Base-by-base conservation (phyloP, 1,284 basidiomycete species). In the Limonomyces culmigenus region DNA sequence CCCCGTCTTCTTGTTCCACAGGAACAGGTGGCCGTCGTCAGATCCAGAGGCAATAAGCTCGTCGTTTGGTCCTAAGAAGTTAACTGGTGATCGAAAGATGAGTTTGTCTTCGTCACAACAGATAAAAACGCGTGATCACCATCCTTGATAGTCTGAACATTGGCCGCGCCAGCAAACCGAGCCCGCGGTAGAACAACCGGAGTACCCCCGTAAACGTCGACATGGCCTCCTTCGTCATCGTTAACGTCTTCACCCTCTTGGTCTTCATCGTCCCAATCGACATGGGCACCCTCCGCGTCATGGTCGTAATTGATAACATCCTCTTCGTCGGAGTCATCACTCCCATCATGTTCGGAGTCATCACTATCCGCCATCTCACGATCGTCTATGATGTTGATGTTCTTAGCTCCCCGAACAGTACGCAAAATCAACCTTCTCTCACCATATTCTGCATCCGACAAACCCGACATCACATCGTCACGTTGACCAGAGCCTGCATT, bases 71-170 rank as follows among this genome's bases (percentile, higher is more conserved):
- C 86, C 87, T 23, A 89, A 55, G 49, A 87, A 92, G 51, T 86
- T 89, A 31, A 88, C 86, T 88, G 27, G 16, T 31, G 37, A 13
- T 29, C 37, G 16, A 33, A 23, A 20, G 17, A 18, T 15, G 5
- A 20, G 13, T 20, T 32, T 32, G 35, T 32, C 12, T 19, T n/a
- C n/a, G n/a, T n/a, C n/a, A n/a, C n/a, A n/a, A n/a, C n/a, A n/a
- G 19, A 32, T 30, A 18, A 27, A 11, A 30, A 23, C 35, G n/a
- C 29, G 34, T 36, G 8, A 13, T 51, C 44, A 84, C 88, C 85
- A 52, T 95, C 91, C 55, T 95, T 96, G 38, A 92, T 73, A 0
- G 91, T 96, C 44, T 78, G 74, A 3, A 79, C 60, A 52, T 95
- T 96, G 42, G 76, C 71, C 29, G 80, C 75, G 2, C 91, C 91